A percentile compares a stretch with the other conserved stretches of the same genome.
These are phyloP conservation scores for Asterionellopsis glacialis DNA, from an alignment of 108 stramenopile genomes.

Conservation along the genomic window DNA sequence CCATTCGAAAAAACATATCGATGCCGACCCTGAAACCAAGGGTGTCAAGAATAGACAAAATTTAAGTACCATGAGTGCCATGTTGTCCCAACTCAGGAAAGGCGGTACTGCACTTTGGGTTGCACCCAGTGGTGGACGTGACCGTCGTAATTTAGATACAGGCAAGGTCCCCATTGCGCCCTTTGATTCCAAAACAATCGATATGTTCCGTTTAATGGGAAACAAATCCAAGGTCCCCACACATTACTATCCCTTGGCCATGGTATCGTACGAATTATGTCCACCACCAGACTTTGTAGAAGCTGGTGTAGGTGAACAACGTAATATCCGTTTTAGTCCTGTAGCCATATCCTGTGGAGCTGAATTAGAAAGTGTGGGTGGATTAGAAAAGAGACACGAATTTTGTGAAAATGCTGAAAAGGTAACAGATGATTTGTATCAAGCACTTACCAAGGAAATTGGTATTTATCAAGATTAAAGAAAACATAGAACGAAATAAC, in stretches of 20 bases:
- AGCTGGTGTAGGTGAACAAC: slow-evolving; percentile 73
- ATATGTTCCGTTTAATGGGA: slow-evolving; percentile 95
- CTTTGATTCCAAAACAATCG: slow-evolving; percentile 91
- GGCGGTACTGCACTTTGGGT: slow-evolving; percentile 93
- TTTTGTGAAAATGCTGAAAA: slow-evolving; percentile 60
- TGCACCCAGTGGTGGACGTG: slow-evolving; percentile 93
- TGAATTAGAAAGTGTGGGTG: slow-evolving; percentile 67
- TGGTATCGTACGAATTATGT: slow-evolving; percentile 93
- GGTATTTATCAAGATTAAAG: no score
- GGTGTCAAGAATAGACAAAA: slow-evolving; percentile 83
- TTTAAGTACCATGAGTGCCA: slow-evolving; percentile 79
- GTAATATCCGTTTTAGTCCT: slow-evolving; percentile 85
- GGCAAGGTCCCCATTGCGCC: slow-evolving; percentile 87
- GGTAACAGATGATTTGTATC: slow-evolving; percentile 50
- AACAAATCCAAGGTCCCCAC: slow-evolving; percentile 78
- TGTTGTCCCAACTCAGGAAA: slow-evolving; percentile 74
- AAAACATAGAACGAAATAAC: no score
- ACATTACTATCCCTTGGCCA: slow-evolving; percentile 93
- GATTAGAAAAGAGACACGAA: slow-evolving; percentile 58
- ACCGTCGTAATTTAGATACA: slow-evolving; percentile 71
- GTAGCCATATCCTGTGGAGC: slow-evolving; percentile 67
- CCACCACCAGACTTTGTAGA: slow-evolving; percentile 91
- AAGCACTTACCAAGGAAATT: no score
- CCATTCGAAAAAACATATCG: slow-evolving; percentile 96
- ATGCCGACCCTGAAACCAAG: slow-evolving; percentile 89